These are phyloP conservation scores for Atalantia buxifolia DNA, from an alignment of 345 rosid genomes.

Conservation along the genomic window DNA sequence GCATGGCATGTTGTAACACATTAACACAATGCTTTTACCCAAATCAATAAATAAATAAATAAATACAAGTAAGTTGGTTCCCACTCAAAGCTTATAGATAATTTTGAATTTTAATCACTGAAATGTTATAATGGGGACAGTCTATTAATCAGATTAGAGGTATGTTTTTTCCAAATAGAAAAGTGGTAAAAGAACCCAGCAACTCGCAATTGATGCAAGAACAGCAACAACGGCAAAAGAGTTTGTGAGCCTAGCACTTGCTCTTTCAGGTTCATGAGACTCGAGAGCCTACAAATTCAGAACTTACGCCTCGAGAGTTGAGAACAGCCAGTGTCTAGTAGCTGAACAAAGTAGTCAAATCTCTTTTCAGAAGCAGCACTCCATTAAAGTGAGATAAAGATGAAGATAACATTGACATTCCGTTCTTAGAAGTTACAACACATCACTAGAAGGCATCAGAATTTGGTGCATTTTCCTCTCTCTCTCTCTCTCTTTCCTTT, in stretches of 20 bases:
- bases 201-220: neutral
- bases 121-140: neutral
- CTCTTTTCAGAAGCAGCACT: neutral
- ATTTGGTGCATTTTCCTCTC: neutral
- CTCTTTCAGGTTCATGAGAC: neutral
- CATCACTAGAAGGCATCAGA: neutral
- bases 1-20: neutral
- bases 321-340: neutral
- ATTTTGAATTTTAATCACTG: neutral
- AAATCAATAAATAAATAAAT: neutral
- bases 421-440: neutral
- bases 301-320: neutral
- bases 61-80: neutral
- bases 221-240: neutral
- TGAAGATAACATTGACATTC: slow-evolving; percentile 2
- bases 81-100: neutral
- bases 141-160: neutral
- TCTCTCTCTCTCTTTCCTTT: neutral
- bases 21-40: neutral
- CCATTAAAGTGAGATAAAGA: neutral
- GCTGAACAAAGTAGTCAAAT: neutral
- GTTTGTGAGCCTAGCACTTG: neutral
- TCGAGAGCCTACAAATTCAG: neutral
- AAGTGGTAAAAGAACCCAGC: neutral
- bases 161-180: neutral